phyloP scores from a whole-genome alignment of 805 yeast species.

The Saturnispora dispora region DNA sequence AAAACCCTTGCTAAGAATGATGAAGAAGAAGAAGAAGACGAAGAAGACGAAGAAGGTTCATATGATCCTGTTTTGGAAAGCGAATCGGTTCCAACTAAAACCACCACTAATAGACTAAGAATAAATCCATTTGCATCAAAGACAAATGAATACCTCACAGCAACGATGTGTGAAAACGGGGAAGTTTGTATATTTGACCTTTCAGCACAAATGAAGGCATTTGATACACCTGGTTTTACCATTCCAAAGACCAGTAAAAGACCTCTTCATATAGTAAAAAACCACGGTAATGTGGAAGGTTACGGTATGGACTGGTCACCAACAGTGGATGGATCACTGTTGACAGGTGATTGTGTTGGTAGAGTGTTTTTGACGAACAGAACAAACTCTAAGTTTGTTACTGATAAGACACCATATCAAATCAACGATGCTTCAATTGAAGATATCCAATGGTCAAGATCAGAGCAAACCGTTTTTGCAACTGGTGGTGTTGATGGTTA shows the following conservation, averaged over 20 bases:
- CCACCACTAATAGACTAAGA: conserved; percentile 84
- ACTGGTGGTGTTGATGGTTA: conserved; percentile 88
- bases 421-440: conserved; percentile 75
- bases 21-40: conserved; percentile 62
- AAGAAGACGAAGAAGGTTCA: conserved; percentile 58
- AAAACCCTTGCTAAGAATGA: conserved; percentile 85
- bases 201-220: conserved; percentile 68
- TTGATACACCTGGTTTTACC: conserved; percentile 78
- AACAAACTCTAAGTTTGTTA: conserved; percentile 70
- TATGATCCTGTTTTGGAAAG: conserved; percentile 82
- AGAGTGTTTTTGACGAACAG: conserved; percentile 70
- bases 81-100: conserved; percentile 65
- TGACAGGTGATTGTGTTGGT: conserved; percentile 87
- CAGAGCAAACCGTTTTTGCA: conserved; percentile 92
- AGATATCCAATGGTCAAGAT: conserved; percentile 93
- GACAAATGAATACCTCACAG: conserved; percentile 69
- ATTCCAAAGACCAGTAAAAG: conserved; percentile 70
- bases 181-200: conserved; percentile 82
- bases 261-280: conserved; percentile 73
- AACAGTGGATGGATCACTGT: conserved; percentile 65
- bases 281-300: conserved; percentile 94
- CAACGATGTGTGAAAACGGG: conserved; percentile 83
- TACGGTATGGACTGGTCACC: conserved; percentile 98
- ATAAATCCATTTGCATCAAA: conserved; percentile 66
- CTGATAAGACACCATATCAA: conserved; percentile 74